These are phyloP conservation scores for Fistulifera pelliculosa DNA, from an alignment of 108 stramenopile species.

Conservation along the genomic window DNA sequence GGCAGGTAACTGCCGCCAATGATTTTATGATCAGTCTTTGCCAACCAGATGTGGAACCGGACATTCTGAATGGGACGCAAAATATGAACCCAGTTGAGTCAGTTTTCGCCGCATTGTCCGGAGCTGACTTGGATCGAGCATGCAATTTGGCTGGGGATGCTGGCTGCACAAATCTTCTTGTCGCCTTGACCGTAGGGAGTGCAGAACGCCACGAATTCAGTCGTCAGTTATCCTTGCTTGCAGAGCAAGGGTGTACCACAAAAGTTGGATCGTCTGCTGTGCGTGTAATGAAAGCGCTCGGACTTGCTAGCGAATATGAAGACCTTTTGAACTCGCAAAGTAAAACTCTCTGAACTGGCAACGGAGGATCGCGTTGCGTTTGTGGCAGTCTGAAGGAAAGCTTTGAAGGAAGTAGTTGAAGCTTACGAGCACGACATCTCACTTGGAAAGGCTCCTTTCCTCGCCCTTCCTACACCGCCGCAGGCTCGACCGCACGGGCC, in stretches of 20 bases:
- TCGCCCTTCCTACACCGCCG: conserved; percentile 25
- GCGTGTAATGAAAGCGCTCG: conserved; percentile 41
- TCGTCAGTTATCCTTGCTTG: conserved; percentile 36
- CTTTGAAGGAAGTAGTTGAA: conserved; percentile 25
- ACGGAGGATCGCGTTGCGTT: conserved; percentile 57
- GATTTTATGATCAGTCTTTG: conserved; percentile 1
- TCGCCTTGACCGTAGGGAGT: conserved; percentile 44
- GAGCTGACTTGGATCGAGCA: conserved; percentile 50
- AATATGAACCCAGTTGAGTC: conserved; percentile 28
- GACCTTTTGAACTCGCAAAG: conserved; percentile 30
- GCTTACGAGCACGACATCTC: conserved; percentile 43
- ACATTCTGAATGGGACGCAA: conserved; percentile 7
- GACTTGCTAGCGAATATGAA: conserved; percentile 44
- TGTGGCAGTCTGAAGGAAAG: conserved; percentile 19
- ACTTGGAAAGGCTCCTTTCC: conserved; percentile 41
- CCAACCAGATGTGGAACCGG: conserved; percentile 3
- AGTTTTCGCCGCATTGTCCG: conserved; percentile 56
- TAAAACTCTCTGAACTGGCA: conserved; percentile 52
- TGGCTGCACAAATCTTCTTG: conserved; percentile 35
- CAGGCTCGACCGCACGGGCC: conserved; percentile 21
- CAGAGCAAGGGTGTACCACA: conserved; percentile 23
- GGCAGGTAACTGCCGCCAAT: conserved; percentile 2
- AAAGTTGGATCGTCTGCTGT: conserved; percentile 27
- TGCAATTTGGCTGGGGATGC: conserved; percentile 39
- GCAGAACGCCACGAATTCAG: conserved; percentile 19